Base-by-base conservation (phyloP, 108 stramenopile genomes). In the Ochromonas danica region DNA sequence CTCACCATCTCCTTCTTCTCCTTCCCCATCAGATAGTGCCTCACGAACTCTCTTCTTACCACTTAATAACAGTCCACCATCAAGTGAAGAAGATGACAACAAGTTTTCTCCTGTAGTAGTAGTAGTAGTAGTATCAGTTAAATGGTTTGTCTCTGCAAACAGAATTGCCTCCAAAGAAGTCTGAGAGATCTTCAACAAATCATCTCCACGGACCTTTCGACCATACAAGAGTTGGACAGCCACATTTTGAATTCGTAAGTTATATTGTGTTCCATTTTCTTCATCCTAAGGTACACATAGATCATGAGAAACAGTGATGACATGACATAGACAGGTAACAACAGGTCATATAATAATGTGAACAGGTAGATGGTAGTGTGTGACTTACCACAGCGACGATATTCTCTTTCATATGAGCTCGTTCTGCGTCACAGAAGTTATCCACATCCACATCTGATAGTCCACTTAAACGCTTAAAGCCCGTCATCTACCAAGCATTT, bases 261-360 rank as follows among this genome's bases (percentile, higher is more conserved):
- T 75, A 36, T 35, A 75, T 28, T 75, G 31, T 41, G 41, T 33
- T 38, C 72, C 72, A 75, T 75, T 45, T 31, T 75, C 72, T 75
- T 75, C 72, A 41, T 75, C 72, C 43, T 51, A 51, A 14, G 6
- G 25, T 10, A 6, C 6, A 35, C 31, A 75, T 41, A 75, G 36
- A 75, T 75, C 36, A 75, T 41, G 38, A 36, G 41, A 75, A 60
- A 60, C 3, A 36, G 28, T 60, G 10, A 14, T 51, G 45, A 51
- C 22, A 14, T 51, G 6, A 14, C 22, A 51, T 6, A 14, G 6
- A 51, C 22, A 51, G 22, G 22, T 51, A 14, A 51, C 6, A 51
- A 51, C 22, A 51, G 22, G 6, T n/a, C n/a, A n/a, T n/a, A n/a
- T n/a, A n/a, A n/a, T n/a, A n/a, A n/a, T n/a, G n/a, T n/a, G n/a